Conservation (phyloP, 257 asterid species). For the Orobanche coerulescens region DNA sequence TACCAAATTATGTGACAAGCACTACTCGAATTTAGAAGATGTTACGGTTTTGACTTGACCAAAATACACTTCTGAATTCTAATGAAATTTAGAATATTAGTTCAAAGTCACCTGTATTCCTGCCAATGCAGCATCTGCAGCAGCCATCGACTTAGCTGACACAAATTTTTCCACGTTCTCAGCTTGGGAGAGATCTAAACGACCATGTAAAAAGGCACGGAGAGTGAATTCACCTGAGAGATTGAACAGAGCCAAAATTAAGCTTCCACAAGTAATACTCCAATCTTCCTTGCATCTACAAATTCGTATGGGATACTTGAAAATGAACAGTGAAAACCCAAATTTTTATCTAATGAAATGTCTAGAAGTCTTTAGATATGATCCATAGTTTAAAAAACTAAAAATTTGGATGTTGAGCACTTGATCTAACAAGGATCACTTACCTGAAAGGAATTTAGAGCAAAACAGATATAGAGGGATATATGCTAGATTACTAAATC, state of each 20-base stretch:
- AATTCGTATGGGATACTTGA: background rate
- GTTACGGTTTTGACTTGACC: slow-evolving; percentile 45
- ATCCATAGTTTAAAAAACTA: background rate
- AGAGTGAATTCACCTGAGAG: slow-evolving; percentile 84
- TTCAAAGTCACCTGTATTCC: slow-evolving; percentile 62
- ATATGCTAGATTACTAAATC: background rate
- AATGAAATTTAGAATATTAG: slow-evolving; percentile 24
- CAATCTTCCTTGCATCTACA: background rate
- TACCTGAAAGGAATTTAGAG: background rate
- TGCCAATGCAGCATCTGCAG: slow-evolving; percentile 94
- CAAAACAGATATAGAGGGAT: background rate
- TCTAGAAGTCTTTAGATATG: background rate
- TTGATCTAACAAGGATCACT: background rate
- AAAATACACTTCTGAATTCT: background rate
- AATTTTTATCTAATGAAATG: background rate
- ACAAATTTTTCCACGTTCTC: slow-evolving; percentile 74
- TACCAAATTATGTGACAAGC: too few relatives aligned
- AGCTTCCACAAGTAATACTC: slow-evolving; percentile 6
- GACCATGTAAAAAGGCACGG: slow-evolving; percentile 84
- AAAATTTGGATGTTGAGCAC: background rate
- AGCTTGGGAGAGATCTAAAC: slow-evolving; percentile 89
- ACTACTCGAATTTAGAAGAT: background rate
- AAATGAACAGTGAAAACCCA: background rate
- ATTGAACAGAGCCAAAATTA: background rate
- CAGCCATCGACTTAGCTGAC: slow-evolving; percentile 74